phyloP scores from a whole-genome alignment of 139 green algal species.

The Chlamydomonas incerta region DNA sequence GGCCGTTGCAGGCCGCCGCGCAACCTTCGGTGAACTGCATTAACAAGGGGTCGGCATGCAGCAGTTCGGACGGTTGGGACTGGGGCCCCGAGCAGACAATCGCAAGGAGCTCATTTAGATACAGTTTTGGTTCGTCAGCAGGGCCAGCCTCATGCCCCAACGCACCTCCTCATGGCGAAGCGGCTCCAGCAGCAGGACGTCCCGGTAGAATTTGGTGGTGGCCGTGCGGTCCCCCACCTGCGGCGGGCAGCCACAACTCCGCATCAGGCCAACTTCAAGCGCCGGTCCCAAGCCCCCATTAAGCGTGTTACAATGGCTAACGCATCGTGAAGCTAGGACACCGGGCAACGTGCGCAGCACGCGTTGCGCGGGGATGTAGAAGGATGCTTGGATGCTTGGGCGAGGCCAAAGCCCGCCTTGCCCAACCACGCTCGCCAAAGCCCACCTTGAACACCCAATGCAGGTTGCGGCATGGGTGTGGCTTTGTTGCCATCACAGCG shows the following conservation, averaged over 20 bases:
- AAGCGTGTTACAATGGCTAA: not conserved
- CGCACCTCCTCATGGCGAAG: conserved; percentile 64
- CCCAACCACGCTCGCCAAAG: not conserved
- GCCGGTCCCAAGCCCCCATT: not conserved
- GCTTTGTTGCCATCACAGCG: not conserved
- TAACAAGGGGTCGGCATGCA: not conserved
- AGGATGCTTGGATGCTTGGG: no score
- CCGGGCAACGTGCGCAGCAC: no score
- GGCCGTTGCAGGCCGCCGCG: conserved; percentile 65
- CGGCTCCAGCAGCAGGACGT: conserved; percentile 52
- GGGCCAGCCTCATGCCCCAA: not conserved
- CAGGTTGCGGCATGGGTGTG: conserved; percentile 26
- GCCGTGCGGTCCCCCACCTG: conserved; percentile 18
- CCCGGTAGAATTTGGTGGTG: not conserved
- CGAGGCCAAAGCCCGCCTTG: conserved; percentile 24
- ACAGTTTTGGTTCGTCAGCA: no score
- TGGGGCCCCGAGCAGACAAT: not conserved
- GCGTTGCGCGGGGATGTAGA: no score
- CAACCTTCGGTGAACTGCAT: conserved; percentile 64
- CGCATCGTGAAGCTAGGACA: no score
- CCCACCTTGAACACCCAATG: conserved; percentile 58
- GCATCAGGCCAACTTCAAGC: not conserved
- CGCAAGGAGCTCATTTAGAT: not conserved
- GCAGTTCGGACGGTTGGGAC: not conserved
- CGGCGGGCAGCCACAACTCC: not conserved